phyloP scores from a whole-genome alignment of 495 filamentous ascomycete genomes.

The Aspergillus heteromorphus region DNA sequence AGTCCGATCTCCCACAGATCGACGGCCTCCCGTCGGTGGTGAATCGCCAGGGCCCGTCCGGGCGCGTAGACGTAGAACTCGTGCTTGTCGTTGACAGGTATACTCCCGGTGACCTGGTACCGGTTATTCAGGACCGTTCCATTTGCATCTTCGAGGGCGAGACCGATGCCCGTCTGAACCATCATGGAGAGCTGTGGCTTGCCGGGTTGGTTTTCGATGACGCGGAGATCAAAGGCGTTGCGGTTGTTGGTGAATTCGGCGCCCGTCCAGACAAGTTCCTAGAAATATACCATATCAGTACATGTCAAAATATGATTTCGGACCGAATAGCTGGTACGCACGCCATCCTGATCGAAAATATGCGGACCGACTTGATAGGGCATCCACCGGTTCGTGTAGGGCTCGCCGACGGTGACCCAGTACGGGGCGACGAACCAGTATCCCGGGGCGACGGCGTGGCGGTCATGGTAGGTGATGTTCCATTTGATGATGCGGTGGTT shows the following conservation, averaged over 20 bases:
- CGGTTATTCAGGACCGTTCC: neutral
- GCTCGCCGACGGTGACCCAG: neutral
- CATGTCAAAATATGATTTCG: no score
- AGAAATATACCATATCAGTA: no score
- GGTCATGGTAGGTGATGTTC: neutral
- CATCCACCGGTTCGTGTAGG: neutral
- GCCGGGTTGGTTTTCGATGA: neutral
- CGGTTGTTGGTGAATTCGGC: neutral
- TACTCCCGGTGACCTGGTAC: neutral
- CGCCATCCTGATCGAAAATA: slow-evolving; percentile 14
- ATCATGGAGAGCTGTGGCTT: slow-evolving; percentile 1
- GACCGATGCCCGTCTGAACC: neutral
- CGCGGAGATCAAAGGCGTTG: slow-evolving; percentile 2
- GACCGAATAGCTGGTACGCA: slow-evolving; percentile 4
- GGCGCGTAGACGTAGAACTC: slow-evolving; percentile 20
- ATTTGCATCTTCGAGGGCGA: neutral
- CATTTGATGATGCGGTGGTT: neutral
- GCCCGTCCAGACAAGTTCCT: slow-evolving; percentile 6
- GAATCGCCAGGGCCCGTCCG: slow-evolving; percentile 7
- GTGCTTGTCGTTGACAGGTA: slow-evolving; percentile 17
- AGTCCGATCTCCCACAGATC: slow-evolving; percentile 14
- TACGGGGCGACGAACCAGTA: slow-evolving; percentile 12
- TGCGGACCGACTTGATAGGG: slow-evolving; percentile 12
- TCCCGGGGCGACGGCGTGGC: neutral
- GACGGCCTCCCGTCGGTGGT: slow-evolving; percentile 1